Base-by-base conservation (phyloP, 257 asterid genomes). In the Oldenlandia corymbosa region DNA sequence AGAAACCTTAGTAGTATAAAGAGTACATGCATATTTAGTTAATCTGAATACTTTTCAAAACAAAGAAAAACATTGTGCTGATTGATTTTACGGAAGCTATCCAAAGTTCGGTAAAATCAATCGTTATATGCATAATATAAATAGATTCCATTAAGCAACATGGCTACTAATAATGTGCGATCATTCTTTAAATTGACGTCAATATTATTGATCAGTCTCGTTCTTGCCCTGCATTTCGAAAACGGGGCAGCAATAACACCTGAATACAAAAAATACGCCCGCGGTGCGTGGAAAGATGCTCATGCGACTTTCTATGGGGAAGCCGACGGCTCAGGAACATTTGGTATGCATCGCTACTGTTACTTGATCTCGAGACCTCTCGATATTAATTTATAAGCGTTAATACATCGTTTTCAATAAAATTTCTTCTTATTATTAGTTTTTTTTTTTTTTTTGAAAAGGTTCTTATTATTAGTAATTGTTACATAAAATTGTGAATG, bases 301-400 rank as follows among this genome's bases (percentile, higher is more conserved):
- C 77, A 64, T 24, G 90, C 84, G 28, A 83, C 87, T 66, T 84
- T 69, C 72, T 78, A 81, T 8, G 87, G 83, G 5, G 69, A 65
- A 46, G 31, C 71, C 3, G 85, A 81, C 37, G 85, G 81, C 78
- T 71, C 82, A 1, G 80, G 67, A 64, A 76, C 86, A 28, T 30
- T 59, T 54, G 90, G 86, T 80, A 61, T n/a, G 37, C 2, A 41
- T 2, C 13, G 13, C 45, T n/a, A n/a, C n/a, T n/a, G n/a, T n/a
- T n/a, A n/a, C n/a, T n/a, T n/a, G n/a, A n/a, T n/a, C n/a, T n/a
- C n/a, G n/a, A n/a, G n/a, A n/a, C n/a, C n/a, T n/a, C n/a, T n/a
- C n/a, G n/a, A n/a, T n/a, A n/a, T n/a, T n/a, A n/a, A n/a, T n/a
- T n/a, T n/a, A n/a, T n/a, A n/a, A n/a, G n/a, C n/a, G n/a, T n/a